Evolutionary conservation across 805 yeast genomes (phyloP).

Genomic region (Groenewaldozyma tartarivorans): DNA sequence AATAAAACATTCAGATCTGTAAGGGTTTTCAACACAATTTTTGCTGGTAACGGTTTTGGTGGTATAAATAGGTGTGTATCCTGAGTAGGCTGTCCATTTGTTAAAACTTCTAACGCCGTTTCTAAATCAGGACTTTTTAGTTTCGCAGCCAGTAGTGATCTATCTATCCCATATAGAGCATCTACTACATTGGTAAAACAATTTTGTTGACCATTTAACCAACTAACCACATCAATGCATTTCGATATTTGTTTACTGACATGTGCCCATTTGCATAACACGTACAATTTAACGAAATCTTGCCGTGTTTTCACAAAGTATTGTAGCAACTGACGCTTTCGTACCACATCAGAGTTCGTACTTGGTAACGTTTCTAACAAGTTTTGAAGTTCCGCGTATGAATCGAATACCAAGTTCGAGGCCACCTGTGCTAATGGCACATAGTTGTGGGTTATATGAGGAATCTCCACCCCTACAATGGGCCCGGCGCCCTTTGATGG

Average conservation of each 20-base stretch:
- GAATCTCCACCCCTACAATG: too few species aligned
- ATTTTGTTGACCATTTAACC: constrained; percentile 74
- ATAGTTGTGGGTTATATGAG: constrained; percentile 66
- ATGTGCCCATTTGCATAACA: constrained; percentile 80
- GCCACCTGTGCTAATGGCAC: constrained; percentile 54
- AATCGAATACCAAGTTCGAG: constrained; percentile 47
- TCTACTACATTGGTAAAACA: constrained; percentile 53
- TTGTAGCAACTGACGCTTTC: constrained; percentile 62
- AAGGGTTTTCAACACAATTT: constrained; percentile 50
- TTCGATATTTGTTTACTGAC: constrained; percentile 60
- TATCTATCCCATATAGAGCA: constrained; percentile 58
- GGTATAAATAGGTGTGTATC: constrained; percentile 54
- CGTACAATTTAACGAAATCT: constrained; percentile 76
- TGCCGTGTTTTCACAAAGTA: constrained; percentile 65
- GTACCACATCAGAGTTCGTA: constrained; percentile 45
- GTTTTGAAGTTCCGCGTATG: constrained; percentile 54
- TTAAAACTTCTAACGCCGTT: constrained; percentile 79
- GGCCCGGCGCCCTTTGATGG: too few species aligned
- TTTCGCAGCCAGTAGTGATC: constrained; percentile 76
- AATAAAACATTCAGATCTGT: constrained; percentile 62
- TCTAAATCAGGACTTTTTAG: constrained; percentile 83
- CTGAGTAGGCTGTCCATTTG: constrained; percentile 65
- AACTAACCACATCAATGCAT: constrained; percentile 77
- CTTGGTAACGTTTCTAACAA: constrained; percentile 52
- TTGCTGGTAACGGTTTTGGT: constrained; percentile 40